Base-by-base conservation (phyloP, 768 basidiomycete genomes). In the Calocybe cyanea region DNA sequence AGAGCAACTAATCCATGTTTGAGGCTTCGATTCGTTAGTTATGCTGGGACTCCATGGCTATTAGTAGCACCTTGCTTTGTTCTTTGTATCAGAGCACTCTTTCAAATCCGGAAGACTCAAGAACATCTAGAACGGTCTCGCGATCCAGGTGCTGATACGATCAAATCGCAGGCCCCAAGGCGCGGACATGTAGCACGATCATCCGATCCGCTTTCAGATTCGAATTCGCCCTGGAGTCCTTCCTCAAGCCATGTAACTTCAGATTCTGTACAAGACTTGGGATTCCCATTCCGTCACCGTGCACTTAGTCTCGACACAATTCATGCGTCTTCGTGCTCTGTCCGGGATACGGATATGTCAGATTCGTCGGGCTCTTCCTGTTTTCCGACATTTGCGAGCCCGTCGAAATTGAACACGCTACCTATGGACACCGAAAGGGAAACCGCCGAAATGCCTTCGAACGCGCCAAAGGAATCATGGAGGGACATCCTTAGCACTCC, bases 1-100 rank as follows among this genome's bases (percentile, higher is more conserved):
- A 19, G 23, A 38, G 35, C 38, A 7, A 41, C 33, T 34, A 49
- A 20, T 37, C n/a, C 38, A 44, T 37, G 18, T 1, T 43, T 9
- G 31, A 85, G 84, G 84, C 70, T 77, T 23, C 78, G 83, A 36
- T 72, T 85, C 45, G 52, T 82, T n/a, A 76, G 78, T 31, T 85
- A 83, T 53, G 75, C 81, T 10, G 84, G 81, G 6, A 56, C 72
- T 6, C 73, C 82, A 0, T 67, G 81, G 46, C 43, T 78, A 34
- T 58, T 78, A 8, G 63, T 71, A 2, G 57, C 82, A 13, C 83
- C 83, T 2, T 75, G 74, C 38, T 59, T 81, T 32, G 63, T 71
- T 49, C 58, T 81, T 10, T 78, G 80, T 3, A 59, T 71, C 19
- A 57, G 59, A 25, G 72, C 75, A n/a, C 59, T 74, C 38, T 36